These are phyloP conservation scores for Leersia perrieri DNA, from an alignment of 176 grass and related monocot genomes.

Conservation along the genomic window DNA sequence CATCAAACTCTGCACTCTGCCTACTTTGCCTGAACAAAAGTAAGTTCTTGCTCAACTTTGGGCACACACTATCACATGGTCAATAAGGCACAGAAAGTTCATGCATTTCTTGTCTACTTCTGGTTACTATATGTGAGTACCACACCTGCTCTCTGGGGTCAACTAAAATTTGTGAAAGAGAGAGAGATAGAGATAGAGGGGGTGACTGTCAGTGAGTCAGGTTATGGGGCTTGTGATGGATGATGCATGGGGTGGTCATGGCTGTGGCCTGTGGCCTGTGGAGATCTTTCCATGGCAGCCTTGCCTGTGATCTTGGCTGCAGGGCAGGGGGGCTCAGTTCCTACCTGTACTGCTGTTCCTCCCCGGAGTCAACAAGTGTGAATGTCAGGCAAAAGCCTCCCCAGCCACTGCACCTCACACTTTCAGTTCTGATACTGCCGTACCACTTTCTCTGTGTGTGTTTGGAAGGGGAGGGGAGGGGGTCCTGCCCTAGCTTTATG, in stretches of 20 bases:
- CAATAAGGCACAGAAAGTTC: constrained; percentile 5
- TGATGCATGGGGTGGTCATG: constrained; percentile 7
- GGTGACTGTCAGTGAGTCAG: constrained; percentile 32
- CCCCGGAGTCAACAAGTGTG: constrained; percentile 30
- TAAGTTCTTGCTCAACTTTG: constrained; percentile 5
- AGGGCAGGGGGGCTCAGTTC: neutral
- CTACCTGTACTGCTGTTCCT: neutral
- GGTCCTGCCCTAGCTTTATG: constrained; percentile 20
- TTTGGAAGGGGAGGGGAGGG: neutral
- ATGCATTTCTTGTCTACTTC: constrained; percentile 1
- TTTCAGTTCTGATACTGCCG: constrained; percentile 42
- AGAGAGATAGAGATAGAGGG: neutral
- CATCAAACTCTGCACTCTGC: constrained; percentile 7
- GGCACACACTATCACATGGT: constrained; percentile 4
- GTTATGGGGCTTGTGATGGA: constrained; percentile 26
- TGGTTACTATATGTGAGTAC: neutral
- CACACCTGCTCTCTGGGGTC: constrained; percentile 18
- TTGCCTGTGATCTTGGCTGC: neutral
- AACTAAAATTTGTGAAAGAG: constrained; percentile 24
- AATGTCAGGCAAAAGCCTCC: constrained; percentile 21
- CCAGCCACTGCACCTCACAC: neutral
- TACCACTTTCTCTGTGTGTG: too few relatives aligned
- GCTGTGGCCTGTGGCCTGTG: neutral
- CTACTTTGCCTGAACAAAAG: constrained; percentile 12
- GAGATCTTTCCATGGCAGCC: constrained; percentile 44